Base-by-base conservation (phyloP, 1,284 basidiomycete species). In the Lentinula novae-zelandiae region DNA sequence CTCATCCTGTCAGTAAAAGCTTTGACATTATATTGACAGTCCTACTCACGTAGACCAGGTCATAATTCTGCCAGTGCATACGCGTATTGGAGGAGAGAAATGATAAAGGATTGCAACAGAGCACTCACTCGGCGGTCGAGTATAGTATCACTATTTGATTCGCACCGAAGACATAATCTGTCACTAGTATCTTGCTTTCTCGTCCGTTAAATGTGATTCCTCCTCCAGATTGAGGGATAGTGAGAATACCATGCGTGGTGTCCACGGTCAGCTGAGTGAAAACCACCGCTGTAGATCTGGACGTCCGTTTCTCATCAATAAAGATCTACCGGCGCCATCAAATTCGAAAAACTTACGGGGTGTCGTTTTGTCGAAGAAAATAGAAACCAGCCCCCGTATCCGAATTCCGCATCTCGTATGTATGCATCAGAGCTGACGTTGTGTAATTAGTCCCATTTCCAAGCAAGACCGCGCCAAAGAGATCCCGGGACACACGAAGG, bases 361-460 rank as follows among this genome's bases (percentile, higher is more conserved):
- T 78, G 53, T 71, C 69, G 62, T 77, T 67, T 53, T 85, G 83
- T 12, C 84, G 74, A 15, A 76, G 69, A 57, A 85, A 70, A 65
- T 85, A 85, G 67, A 85, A 86, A 0, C 72, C 77, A 17, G 79
- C 72, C 3, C 73, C 73, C 20, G 76, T 80, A n/a, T 73, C 68
- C 10, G 71, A 69, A 65, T 84, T 84, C 22, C 75, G 72, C 17
- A 83, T 67, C 64, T 79, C 79, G 8, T 81, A 73, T 1, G 81
- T 79, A 55, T 79, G 77, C n/a, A 82, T 77, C 4, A 78, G 68
- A 2, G 67, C 36, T 4, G 76, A 76, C 0, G 76, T 76, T 22
- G 79, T 78, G 62, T 79, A 78, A 44, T 76, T 78, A 0, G 80
- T 82, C 0, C 78, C 78, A 56, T 79, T 81, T 31, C 74, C 74